Evolutionary conservation across 208 protist species (phyloP).

Genomic region (Crithidia mellificae): DNA sequence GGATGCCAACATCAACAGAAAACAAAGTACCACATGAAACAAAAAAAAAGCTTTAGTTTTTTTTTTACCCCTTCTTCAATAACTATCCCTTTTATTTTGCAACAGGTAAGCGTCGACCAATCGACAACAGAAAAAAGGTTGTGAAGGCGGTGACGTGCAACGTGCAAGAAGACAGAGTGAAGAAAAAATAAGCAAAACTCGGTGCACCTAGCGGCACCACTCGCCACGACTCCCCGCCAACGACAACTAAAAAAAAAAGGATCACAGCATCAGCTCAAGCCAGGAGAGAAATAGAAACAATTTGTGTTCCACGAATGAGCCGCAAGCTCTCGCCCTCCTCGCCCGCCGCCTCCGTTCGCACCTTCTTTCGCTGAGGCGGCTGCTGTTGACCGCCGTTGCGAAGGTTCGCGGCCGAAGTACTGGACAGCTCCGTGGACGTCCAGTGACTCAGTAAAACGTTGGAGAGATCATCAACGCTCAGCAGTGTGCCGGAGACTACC

Average conservation of each 20-base stretch:
- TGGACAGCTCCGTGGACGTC: constrained; percentile 12
- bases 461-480: constrained; percentile 69
- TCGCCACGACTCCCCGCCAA: not conserved
- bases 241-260: not conserved
- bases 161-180: too few relatives aligned
- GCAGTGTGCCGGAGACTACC: constrained; percentile 44
- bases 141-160: too few relatives aligned
- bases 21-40: too few relatives aligned
- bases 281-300: constrained; percentile 44
- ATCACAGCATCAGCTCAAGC: not conserved
- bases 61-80: too few relatives aligned
- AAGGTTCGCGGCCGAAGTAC: not conserved
- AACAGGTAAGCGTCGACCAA: too few relatives aligned
- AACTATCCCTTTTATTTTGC: too few relatives aligned
- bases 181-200: too few relatives aligned
- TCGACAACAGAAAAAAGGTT: too few relatives aligned
- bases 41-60: too few relatives aligned
- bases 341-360: constrained; percentile 1
- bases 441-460: constrained; percentile 67
- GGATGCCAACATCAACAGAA: too few relatives aligned
- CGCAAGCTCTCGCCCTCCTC: constrained; percentile 36
- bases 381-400: not conserved
- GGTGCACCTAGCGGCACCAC: not conserved
- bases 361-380: constrained; percentile 20
- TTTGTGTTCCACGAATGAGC: constrained; percentile 56